Evolutionary conservation across 2,329 filamentous ascomycete species (phyloP).

Genomic region (Dactylonectria macrodidyma): DNA sequence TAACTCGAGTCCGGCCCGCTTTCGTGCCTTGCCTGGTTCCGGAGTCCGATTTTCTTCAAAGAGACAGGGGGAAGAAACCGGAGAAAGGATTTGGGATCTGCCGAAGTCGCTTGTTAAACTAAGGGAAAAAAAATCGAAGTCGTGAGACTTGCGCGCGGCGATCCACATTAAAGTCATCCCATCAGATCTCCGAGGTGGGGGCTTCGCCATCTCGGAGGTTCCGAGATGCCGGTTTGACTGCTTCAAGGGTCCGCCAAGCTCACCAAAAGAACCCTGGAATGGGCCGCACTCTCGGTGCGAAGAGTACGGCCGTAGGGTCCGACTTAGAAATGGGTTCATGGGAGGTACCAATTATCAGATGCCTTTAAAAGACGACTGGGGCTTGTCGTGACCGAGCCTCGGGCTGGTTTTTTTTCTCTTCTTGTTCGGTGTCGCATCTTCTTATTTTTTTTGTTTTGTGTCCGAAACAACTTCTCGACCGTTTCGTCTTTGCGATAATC

Average conservation of each 20-base stretch:
- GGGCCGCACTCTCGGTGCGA: background rate
- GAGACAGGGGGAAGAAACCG: background rate
- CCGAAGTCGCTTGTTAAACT: background rate
- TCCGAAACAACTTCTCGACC: background rate
- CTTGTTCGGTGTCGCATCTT: background rate
- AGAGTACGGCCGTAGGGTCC: background rate
- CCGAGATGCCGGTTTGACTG: background rate
- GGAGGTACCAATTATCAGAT: background rate
- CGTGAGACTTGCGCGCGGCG: background rate
- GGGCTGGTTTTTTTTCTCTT: background rate
- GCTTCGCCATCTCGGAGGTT: background rate
- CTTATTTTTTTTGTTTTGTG: background rate
- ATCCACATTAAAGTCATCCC: conserved; percentile 1
- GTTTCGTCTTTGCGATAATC: background rate
- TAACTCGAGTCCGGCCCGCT: background rate
- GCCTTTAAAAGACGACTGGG: background rate
- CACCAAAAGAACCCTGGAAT: background rate
- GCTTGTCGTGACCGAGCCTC: background rate
- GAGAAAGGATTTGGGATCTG: background rate
- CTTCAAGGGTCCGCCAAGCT: background rate
- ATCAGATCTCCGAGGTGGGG: background rate
- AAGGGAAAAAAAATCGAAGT: conserved; percentile 2
- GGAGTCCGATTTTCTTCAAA: background rate
- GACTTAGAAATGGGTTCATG: background rate
- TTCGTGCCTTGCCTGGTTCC: background rate